Conservation (phyloP, 129 eudicot genomes). For the Lactuca saligna region DNA sequence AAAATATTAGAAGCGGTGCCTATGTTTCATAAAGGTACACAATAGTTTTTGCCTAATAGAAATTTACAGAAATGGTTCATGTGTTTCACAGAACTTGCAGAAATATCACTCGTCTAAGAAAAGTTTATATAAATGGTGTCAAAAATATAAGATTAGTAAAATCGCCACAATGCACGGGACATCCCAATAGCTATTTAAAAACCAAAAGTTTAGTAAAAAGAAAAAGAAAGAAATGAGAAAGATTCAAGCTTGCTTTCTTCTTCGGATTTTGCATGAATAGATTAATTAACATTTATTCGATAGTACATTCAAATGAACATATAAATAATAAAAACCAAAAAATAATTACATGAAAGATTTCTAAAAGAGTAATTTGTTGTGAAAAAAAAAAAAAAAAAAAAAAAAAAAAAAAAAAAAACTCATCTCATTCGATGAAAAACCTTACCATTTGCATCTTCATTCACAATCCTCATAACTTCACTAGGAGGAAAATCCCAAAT, state of each 20-base stretch:
- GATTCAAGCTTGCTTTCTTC: not conserved
- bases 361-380: not conserved
- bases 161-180: no score
- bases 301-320: not conserved
- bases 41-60: no score
- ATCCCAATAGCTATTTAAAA: no score
- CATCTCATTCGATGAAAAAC: constrained; percentile 56
- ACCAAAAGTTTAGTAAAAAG: not conserved
- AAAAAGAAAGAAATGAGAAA: not conserved
- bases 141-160: no score
- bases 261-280: not conserved
- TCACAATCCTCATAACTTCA: constrained; percentile 55
- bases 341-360: not conserved
- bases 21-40: no score
- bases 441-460: constrained; percentile 80
- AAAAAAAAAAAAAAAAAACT: no score
- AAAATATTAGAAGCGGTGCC: no score
- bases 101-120: no score
- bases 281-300: not conserved
- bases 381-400: no score
- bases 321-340: not conserved
- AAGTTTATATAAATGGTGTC: no score
- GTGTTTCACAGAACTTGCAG: no score
- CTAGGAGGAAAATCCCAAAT: constrained; percentile 66
- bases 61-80: no score